Evolutionary conservation across 2,329 filamentous ascomycete species (phyloP).

Genomic region (Phaeosphaeriaceae sp.): DNA sequence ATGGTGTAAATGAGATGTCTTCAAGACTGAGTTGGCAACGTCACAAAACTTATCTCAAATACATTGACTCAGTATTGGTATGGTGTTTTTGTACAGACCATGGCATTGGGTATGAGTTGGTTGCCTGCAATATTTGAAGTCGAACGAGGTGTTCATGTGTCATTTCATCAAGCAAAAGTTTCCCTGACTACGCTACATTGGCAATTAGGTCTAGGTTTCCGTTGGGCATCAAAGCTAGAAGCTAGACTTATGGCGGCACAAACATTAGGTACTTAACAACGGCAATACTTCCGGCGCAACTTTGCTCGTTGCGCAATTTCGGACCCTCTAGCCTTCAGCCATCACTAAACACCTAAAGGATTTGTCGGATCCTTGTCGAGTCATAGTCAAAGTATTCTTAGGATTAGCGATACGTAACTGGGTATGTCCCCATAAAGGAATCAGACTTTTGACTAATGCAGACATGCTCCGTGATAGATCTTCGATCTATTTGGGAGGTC

Average conservation of each 20-base stretch:
- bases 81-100: neutral
- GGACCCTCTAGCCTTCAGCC: slow-evolving; percentile 3
- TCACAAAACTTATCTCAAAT: no score
- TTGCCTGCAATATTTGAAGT: neutral
- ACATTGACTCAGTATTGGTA: neutral
- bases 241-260: neutral
- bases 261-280: neutral
- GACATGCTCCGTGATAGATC: slow-evolving; percentile 6
- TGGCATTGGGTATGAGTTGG: neutral
- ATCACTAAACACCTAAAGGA: neutral
- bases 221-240: neutral
- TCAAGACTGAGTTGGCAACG: no score
- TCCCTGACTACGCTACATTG: neutral
- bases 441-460: slow-evolving; percentile 6
- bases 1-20: no score
- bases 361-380: slow-evolving; percentile 4
- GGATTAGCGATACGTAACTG: slow-evolving; percentile 11
- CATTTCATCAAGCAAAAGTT: neutral
- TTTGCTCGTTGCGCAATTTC: slow-evolving; percentile 5
- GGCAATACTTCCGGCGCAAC: neutral
- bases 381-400: neutral
- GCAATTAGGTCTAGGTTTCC: neutral
- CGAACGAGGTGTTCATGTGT: neutral
- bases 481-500: slow-evolving; percentile 10
- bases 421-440: slow-evolving; percentile 14